These are phyloP conservation scores for Populus hybrid DNA, from an alignment of 441 rosid genomes.

Conservation along the genomic window DNA sequence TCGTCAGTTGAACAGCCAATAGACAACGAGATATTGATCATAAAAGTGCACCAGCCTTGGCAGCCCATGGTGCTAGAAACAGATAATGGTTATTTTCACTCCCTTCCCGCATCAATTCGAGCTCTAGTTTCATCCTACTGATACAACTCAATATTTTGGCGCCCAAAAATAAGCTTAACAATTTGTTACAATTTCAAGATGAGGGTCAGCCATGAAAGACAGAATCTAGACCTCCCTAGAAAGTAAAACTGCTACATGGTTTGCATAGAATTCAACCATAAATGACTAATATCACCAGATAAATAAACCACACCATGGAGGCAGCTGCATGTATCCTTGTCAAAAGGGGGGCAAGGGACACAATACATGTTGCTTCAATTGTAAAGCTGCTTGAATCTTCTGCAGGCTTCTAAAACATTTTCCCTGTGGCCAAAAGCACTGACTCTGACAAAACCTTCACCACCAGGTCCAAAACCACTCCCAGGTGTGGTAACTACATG, in stretches of 20 bases:
- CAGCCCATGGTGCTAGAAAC: neutral
- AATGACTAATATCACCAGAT: neutral
- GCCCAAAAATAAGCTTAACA: neutral
- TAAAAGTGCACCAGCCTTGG: neutral
- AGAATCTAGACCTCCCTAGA: neutral
- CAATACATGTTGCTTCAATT: slow-evolving; percentile 36
- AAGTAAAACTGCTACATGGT: neutral
- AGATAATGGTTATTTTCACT: neutral
- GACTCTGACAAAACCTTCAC: slow-evolving; percentile 90
- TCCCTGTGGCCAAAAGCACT: slow-evolving; percentile 94
- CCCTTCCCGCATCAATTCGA: neutral
- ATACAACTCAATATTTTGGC: neutral
- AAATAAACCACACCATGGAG: neutral
- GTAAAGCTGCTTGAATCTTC: slow-evolving; percentile 90
- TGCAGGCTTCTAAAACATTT: slow-evolving; percentile 92
- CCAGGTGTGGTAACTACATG: slow-evolving; percentile 96
- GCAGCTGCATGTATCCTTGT: neutral
- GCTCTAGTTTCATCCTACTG: neutral
- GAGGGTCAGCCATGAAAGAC: neutral
- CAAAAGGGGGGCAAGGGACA: neutral
- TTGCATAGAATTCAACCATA: neutral
- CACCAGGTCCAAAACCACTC: slow-evolving; percentile 96
- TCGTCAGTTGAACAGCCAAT: neutral
- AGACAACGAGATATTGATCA: neutral
- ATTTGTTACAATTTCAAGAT: neutral